phyloP scores from a whole-genome alignment of 768 basidiomycete genomes.

The Kwoniella sp. region DNA sequence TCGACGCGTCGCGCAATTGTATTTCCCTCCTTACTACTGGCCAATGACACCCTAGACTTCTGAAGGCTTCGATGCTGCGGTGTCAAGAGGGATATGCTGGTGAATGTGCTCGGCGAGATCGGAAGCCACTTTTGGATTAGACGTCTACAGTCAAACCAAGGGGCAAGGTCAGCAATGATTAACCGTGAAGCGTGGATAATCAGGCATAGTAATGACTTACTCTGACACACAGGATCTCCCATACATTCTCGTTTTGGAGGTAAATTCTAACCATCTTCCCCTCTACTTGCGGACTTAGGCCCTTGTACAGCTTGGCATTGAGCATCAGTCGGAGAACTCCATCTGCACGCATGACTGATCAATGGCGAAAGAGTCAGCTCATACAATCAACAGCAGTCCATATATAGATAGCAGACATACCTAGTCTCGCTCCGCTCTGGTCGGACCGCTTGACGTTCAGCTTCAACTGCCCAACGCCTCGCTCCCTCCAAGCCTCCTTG shows the following conservation, averaged over 20 bases:
- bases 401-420: too few relatives aligned
- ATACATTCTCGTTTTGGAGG: conserved; percentile 43
- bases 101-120: conserved; percentile 38
- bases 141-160: conserved; percentile 1
- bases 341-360: conserved; percentile 58
- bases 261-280: conserved; percentile 51
- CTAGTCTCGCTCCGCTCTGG: conserved; percentile 51
- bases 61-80: background rate
- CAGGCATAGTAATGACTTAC: conserved; percentile 37
- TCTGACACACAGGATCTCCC: conserved; percentile 44
- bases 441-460: conserved; percentile 51
- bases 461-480: conserved; percentile 55
- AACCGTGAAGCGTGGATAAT: too few relatives aligned
- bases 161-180: background rate
- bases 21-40: too few relatives aligned
- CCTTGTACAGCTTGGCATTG: conserved; percentile 55
- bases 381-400: too few relatives aligned
- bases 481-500: conserved; percentile 55
- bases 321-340: conserved; percentile 57
- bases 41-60: background rate
- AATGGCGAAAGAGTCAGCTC: background rate
- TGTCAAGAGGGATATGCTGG: conserved; percentile 15
- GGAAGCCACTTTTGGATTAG: conserved; percentile 33
- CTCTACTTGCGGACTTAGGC: conserved; percentile 49
- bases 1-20: too few relatives aligned